These are phyloP conservation scores for Neurospora sp. DNA, from an alignment of 495 filamentous ascomycete species.

Conservation along the genomic window DNA sequence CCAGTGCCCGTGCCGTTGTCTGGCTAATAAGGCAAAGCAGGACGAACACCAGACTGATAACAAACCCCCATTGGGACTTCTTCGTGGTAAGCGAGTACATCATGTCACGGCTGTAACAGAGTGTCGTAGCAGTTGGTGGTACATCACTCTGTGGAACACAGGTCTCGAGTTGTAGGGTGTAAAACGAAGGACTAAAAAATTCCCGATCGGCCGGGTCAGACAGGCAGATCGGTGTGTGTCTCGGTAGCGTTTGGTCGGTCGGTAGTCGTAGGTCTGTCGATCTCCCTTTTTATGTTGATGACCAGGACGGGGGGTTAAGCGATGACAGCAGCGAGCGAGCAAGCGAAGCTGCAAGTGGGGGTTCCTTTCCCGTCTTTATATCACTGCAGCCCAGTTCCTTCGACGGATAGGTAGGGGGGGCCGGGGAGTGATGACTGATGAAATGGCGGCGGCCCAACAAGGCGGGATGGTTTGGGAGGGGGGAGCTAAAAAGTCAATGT, in stretches of 20 bases:
- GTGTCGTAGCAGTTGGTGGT: conserved; percentile 6
- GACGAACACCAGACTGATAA: conserved; percentile 3
- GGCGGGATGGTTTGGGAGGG: not conserved
- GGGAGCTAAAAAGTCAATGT: not conserved
- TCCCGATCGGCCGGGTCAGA: conserved; percentile 18
- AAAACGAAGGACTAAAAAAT: conserved; percentile 17
- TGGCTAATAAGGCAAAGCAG: conserved; percentile 24
- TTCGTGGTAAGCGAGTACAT: not conserved
- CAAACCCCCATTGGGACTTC: not conserved
- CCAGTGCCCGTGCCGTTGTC: conserved; percentile 15
- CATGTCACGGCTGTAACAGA: conserved; percentile 14
- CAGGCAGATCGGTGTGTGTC: conserved; percentile 10
- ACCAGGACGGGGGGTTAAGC: not conserved
- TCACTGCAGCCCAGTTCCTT: not conserved
- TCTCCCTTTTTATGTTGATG: not conserved
- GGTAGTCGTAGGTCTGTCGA: not conserved
- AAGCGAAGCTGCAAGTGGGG: not conserved
- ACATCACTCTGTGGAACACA: conserved; percentile 19
- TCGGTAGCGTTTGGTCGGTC: not conserved
- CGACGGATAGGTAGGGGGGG: not conserved
- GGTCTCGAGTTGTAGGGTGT: not conserved
- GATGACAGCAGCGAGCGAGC: not conserved
- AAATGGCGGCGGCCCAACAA: not conserved
- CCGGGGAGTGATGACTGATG: not conserved
- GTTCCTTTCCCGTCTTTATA: not conserved